phyloP scores from a whole-genome alignment of 805 yeast species.

The Millerozyma acaciae region DNA sequence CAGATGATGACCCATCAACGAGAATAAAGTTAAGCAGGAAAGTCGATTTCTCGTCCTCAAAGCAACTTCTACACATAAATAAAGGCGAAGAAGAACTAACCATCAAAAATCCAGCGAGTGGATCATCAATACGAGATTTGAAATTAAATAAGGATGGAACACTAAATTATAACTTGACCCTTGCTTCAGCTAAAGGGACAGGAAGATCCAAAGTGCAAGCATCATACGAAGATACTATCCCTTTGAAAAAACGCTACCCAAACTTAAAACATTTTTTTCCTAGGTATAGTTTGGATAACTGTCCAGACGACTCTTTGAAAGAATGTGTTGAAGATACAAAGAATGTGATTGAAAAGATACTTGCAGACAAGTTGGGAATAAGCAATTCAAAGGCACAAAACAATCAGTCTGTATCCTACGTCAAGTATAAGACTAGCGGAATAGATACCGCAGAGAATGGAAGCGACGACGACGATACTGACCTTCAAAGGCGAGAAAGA shows the following conservation, averaged over 20 bases:
- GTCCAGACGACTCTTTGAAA: conserved; percentile 42
- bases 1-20: background rate
- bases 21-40: conserved; percentile 1
- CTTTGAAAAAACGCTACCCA: conserved; percentile 45
- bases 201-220: conserved; percentile 35
- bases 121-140: conserved; percentile 15
- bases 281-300: conserved; percentile 31
- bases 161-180: conserved; percentile 23
- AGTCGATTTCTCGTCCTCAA: background rate
- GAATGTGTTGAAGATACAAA: conserved; percentile 54
- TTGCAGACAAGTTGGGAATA: conserved; percentile 37
- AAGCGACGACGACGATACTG: conserved; percentile 9
- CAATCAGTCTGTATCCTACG: conserved; percentile 31
- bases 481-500: conserved; percentile 24
- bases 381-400: conserved; percentile 26
- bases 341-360: conserved; percentile 48
- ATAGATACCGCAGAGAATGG: conserved; percentile 6
- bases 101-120: too few relatives aligned
- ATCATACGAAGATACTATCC: conserved; percentile 55
- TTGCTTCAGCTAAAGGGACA: conserved; percentile 13
- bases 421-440: conserved; percentile 18
- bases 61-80: conserved; percentile 1
- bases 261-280: conserved; percentile 39
- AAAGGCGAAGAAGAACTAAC: background rate
- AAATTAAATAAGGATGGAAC: conserved; percentile 25